Base-by-base conservation (phyloP, 2,329 filamentous ascomycete species). In the Phyllosticta citriasiana region DNA sequence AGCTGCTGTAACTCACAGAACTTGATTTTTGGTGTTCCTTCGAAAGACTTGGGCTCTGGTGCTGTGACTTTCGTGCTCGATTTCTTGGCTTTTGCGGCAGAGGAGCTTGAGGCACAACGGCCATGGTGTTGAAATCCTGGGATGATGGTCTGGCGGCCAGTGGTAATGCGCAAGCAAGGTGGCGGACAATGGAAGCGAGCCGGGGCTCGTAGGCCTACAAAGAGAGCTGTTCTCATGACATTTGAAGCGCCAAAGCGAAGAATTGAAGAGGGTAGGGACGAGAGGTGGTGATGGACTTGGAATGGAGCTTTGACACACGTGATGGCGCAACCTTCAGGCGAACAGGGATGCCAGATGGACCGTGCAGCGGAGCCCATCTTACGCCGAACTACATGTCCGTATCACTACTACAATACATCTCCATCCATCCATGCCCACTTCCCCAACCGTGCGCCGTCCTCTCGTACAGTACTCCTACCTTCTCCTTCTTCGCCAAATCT, bases 141-240 rank as follows among this genome's bases (percentile, higher is more conserved):
- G 57, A n/a, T 51, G 19, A 7, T 7, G 16, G 24, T 33, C 24
- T 54, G 57, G 53, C 35, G 22, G 25, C 25, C 24, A 25, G 16
- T 40, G 53, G 51, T n/a, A 8, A 25, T 10, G 19, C 58, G 58
- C 33, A 47, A 53, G 24, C 22, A n/a, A 16, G 52, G 9, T 24
- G 47, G 14, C 19, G 19, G 33, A 19, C 8, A 12, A 24, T 6
- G 24, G 33, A 40, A 9, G n/a, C 10, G 16, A 30, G 52, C 35
- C 12, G 10, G 16, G 26, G 22, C 10, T 27, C 58, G 58, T 4
- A 56, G 12, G 2, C n/a, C 35, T 33, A 35, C 40, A 26, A 56
- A 52, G 30, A 33, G 58, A n/a, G 12, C 24, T 27, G 58, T 52
- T 51, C 24, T 55, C 58, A 60, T 60, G 58, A 35, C 58, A 60